Conservation (phyloP, 1,284 basidiomycete species). For the Ceratobasidium theobromae region DNA sequence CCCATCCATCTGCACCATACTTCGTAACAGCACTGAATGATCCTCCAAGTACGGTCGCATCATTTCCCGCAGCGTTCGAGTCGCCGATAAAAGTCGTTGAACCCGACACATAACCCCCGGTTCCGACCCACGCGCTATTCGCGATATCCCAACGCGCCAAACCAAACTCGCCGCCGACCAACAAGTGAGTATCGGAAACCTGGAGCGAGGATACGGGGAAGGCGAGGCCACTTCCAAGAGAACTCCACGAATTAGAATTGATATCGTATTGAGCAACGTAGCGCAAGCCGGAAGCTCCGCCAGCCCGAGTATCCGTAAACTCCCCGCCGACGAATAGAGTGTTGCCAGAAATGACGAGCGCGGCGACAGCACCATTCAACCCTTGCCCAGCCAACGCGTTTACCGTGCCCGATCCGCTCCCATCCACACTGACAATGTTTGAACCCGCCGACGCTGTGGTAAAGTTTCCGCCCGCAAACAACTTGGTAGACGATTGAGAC, state of each 20-base stretch:
- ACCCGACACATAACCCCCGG: constrained; percentile 73
- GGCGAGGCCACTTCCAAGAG: constrained; percentile 75
- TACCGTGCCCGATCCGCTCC: constrained; percentile 46
- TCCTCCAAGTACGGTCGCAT: constrained; percentile 53
- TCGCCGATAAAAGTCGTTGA: constrained; percentile 68
- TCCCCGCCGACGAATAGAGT: constrained; percentile 81
- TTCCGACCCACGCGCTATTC: constrained; percentile 65
- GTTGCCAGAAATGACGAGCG: constrained; percentile 56
- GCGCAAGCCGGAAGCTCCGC: constrained; percentile 57
- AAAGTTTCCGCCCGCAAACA: constrained; percentile 78
- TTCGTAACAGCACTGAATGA: constrained; percentile 56
- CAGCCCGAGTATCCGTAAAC: constrained; percentile 69
- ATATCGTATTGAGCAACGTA: constrained; percentile 80
- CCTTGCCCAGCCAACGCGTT: constrained; percentile 60
- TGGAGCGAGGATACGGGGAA: constrained; percentile 68
- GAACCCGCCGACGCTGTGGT: constrained; percentile 58
- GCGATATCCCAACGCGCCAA: constrained; percentile 78
- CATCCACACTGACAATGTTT: constrained; percentile 74
- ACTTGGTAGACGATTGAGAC: constrained; percentile 63
- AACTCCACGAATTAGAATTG: constrained; percentile 62
- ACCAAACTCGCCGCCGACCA: constrained; percentile 82
- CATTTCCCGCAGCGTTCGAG: constrained; percentile 47
- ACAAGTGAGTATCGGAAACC: constrained; percentile 55
- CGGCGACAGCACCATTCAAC: constrained; percentile 73
- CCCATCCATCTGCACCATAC: constrained; percentile 71